phyloP scores from a whole-genome alignment of 2,329 filamentous ascomycete genomes.

The Trichoderma endophyticum region DNA sequence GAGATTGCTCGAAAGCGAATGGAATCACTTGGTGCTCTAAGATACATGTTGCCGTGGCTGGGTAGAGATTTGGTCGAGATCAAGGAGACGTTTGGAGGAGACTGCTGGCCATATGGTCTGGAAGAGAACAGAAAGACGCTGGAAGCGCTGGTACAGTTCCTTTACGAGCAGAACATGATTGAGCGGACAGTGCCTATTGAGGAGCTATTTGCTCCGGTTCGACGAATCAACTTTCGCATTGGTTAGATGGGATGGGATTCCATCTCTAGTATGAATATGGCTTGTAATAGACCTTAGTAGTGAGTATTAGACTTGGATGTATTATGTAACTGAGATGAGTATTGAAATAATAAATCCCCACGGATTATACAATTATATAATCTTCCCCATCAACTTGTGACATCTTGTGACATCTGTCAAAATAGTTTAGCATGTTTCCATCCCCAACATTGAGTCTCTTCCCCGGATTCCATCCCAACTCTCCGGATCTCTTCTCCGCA shows the following conservation, averaged over 20 bases:
- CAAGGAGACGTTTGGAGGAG: constrained; percentile 6
- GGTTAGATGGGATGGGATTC: neutral
- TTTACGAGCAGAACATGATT: constrained; percentile 16
- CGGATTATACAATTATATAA: neutral
- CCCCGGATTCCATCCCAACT: neutral
- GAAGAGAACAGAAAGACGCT: constrained; percentile 1
- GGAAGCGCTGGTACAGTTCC: constrained; percentile 5
- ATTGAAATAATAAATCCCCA: neutral
- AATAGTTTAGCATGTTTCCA: neutral
- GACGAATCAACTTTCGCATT: constrained; percentile 15
- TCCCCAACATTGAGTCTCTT: neutral
- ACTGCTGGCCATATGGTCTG: constrained; percentile 6
- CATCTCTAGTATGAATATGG: neutral
- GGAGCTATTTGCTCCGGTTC: constrained; percentile 10
- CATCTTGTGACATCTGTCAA: neutral
- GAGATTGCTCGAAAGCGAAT: constrained; percentile 10
- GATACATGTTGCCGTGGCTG: constrained; percentile 12
- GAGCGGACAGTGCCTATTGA: constrained; percentile 6
- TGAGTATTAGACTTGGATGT: neutral
- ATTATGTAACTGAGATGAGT: neutral
- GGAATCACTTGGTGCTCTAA: constrained; percentile 5
- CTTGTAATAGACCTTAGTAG: neutral
- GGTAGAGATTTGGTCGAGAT: neutral
- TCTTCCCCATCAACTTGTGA: neutral
- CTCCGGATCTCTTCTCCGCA: neutral